phyloP scores from a whole-genome alignment of 202 grass and related monocot species.

The Panicum virgatum region DNA sequence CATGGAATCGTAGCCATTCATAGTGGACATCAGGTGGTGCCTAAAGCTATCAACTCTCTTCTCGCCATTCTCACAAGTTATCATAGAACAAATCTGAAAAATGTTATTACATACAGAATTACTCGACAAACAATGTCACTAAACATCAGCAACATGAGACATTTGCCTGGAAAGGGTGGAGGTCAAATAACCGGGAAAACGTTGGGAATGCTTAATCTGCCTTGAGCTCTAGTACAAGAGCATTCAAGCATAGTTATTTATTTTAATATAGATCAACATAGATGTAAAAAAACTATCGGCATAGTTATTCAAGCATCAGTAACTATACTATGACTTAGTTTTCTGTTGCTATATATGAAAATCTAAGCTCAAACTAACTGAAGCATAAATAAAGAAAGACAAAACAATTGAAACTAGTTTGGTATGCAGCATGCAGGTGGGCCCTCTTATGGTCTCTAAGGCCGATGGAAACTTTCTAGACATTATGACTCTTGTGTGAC shows the following conservation, averaged over 20 bases:
- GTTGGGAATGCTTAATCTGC: neutral
- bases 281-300: neutral
- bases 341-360: conserved; percentile 10
- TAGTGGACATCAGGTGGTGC: neutral
- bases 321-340: neutral
- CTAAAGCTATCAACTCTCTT: neutral
- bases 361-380: conserved; percentile 7
- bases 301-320: no score
- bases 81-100: neutral
- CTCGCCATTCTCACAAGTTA: neutral
- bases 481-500: neutral
- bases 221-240: neutral
- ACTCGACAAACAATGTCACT: neutral
- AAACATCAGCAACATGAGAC: neutral
- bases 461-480: neutral
- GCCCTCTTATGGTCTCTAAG: neutral
- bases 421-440: neutral
- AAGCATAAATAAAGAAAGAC: neutral
- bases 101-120: neutral
- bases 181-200: neutral
- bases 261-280: neutral
- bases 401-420: neutral
- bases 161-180: neutral
- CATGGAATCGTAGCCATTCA: neutral
- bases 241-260: neutral